Conservation (phyloP, 1,284 basidiomycete species). For the Moniliella sp. region DNA sequence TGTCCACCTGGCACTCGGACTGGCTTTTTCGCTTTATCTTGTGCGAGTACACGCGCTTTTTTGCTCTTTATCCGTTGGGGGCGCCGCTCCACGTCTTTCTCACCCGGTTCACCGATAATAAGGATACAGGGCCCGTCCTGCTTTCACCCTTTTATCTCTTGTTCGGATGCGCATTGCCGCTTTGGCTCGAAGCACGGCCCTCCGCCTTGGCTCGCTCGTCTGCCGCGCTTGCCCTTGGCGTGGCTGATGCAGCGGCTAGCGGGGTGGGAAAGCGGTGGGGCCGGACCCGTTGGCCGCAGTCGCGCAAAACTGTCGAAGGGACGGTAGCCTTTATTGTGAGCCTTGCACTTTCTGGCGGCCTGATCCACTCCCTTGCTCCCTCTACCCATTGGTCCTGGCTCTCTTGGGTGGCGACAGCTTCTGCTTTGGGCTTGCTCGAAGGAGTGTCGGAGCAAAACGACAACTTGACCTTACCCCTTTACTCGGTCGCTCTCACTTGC, state of each 20-base stretch:
- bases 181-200: conserved; percentile 80
- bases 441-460: conserved; percentile 30
- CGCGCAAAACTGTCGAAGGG: conserved; percentile 72
- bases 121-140: conserved; percentile 86
- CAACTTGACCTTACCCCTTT: conserved; percentile 26
- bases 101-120: conserved; percentile 75
- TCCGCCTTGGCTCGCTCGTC: conserved; percentile 51
- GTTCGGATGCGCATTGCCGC: conserved; percentile 70
- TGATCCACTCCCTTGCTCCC: conserved; percentile 47
- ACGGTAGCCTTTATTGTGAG: conserved; percentile 55
- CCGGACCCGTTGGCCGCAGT: conserved; percentile 57
- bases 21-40: conserved; percentile 35
- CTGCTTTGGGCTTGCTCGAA: conserved; percentile 16
- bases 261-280: conserved; percentile 71
- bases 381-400: conserved; percentile 13
- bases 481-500: conserved; percentile 18
- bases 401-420: background rate
- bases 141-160: conserved; percentile 88
- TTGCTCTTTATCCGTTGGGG: conserved; percentile 87
- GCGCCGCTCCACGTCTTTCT: conserved; percentile 80
- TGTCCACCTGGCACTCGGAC: conserved; percentile 75
- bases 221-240: conserved; percentile 57
- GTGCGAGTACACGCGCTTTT: conserved; percentile 46
- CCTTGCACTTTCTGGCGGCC: conserved; percentile 49
- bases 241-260: conserved; percentile 83